phyloP scores from a whole-genome alignment of 2,329 filamentous ascomycete species.

The Pseudopyricularia cyperi region DNA sequence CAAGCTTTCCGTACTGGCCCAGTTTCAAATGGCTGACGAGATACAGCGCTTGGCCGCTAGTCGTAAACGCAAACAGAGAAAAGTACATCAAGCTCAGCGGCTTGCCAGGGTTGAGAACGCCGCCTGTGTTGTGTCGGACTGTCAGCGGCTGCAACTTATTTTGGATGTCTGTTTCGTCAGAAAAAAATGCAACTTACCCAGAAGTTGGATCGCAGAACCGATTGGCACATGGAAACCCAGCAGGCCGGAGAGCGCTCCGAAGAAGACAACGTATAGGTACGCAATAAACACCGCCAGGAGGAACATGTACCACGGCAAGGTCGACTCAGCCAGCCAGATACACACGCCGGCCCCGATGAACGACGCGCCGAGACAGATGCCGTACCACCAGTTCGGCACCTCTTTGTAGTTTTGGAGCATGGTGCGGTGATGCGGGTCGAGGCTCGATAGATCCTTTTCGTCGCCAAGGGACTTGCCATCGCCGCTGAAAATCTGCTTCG shows the following conservation, averaged over 20 bases:
- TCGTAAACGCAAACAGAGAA: slow-evolving; percentile 20
- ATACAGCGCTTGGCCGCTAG: slow-evolving; percentile 17
- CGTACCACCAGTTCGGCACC: slow-evolving; percentile 28
- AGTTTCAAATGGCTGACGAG: slow-evolving; percentile 22
- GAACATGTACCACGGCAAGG: slow-evolving; percentile 27
- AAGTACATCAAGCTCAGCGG: slow-evolving; percentile 31
- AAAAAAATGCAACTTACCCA: not conserved
- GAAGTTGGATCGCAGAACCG: slow-evolving; percentile 10
- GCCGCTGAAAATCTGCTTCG: not conserved
- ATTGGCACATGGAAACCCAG: slow-evolving; percentile 24
- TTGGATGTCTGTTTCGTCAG: too few relatives aligned
- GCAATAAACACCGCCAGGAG: slow-evolving; percentile 21
- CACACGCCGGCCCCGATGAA: slow-evolving; percentile 22
- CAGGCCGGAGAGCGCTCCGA: slow-evolving; percentile 21
- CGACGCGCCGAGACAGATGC: slow-evolving; percentile 17
- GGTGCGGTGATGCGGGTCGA: slow-evolving; percentile 27
- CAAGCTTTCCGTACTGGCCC: slow-evolving; percentile 22
- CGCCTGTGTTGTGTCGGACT: too few relatives aligned
- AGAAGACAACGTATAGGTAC: slow-evolving; percentile 23
- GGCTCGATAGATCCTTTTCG: slow-evolving; percentile 7
- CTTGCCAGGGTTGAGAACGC: slow-evolving; percentile 17
- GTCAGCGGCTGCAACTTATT: too few relatives aligned
- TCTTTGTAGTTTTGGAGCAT: slow-evolving; percentile 25
- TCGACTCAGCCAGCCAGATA: slow-evolving; percentile 22
- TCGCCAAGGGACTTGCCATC: slow-evolving; percentile 6